These are phyloP conservation scores for Boletus vermiculosoides DNA, from an alignment of 768 basidiomycete genomes.

Conservation along the genomic window DNA sequence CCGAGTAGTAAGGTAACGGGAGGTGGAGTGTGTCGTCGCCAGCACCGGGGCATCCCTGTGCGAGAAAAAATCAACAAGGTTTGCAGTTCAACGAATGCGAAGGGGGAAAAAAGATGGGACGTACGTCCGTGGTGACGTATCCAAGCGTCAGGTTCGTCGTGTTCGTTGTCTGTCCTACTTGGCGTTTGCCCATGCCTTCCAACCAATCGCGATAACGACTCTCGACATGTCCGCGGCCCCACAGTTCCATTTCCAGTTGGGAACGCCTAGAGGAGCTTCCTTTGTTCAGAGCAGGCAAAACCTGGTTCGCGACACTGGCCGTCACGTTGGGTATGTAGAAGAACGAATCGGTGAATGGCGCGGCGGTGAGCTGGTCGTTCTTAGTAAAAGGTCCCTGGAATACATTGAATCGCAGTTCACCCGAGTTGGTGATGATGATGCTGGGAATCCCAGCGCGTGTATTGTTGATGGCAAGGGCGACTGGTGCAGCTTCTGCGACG, in stretches of 20 bases:
- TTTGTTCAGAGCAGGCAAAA: constrained; percentile 54
- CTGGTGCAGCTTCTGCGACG: constrained; percentile 51
- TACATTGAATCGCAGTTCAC: constrained; percentile 63
- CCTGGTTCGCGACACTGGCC: constrained; percentile 47
- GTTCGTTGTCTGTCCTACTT: constrained; percentile 29
- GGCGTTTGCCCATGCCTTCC: constrained; percentile 48
- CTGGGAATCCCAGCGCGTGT: constrained; percentile 57
- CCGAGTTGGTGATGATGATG: constrained; percentile 65
- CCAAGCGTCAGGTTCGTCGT: constrained; percentile 59
- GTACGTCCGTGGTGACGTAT: constrained; percentile 71
- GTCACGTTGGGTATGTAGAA: constrained; percentile 57
- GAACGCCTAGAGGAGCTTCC: constrained; percentile 27
- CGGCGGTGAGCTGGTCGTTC: constrained; percentile 77
- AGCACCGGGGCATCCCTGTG: constrained; percentile 63
- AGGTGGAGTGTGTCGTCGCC: constrained; percentile 73
- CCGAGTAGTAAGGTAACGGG: constrained; percentile 53
- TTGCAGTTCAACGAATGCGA: neutral
- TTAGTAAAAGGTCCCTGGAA: constrained; percentile 70
- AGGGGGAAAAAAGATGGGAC: constrained; percentile 19
- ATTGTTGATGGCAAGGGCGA: constrained; percentile 61
- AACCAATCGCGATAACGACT: constrained; percentile 55
- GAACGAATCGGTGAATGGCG: constrained; percentile 68
- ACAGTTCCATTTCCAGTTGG: constrained; percentile 22
- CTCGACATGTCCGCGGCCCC: constrained; percentile 50
- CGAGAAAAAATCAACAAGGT: too few relatives aligned